Percentiles rank a stretch among this genome's conserved stretches.
These are phyloP conservation scores for Tanozyma kutaoensis DNA, from an alignment of 805 yeast genomes.

Conservation along the genomic window DNA sequence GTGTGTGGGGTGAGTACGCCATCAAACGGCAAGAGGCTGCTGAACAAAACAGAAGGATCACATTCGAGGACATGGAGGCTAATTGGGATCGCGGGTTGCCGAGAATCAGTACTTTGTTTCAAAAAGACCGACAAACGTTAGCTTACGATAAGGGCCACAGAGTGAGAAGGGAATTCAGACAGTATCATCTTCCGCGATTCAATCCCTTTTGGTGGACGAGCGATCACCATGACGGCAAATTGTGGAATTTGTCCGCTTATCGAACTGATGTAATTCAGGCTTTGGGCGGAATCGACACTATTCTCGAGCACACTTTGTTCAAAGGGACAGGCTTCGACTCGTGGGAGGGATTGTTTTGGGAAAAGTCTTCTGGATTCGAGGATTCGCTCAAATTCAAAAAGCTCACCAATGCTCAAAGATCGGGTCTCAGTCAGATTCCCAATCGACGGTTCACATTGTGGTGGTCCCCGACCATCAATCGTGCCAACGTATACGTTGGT, in stretches of 20 bases:
- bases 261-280: constrained; percentile 95
- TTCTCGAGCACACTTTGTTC: constrained; percentile 86
- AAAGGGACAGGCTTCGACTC: constrained; percentile 95
- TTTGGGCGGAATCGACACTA: constrained; percentile 93
- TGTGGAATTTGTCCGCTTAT: constrained; percentile 89
- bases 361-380: constrained; percentile 93
- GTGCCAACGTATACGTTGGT: constrained; percentile 97
- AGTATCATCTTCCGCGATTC: constrained; percentile 53
- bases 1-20: constrained; percentile 98
- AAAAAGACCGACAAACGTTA: constrained; percentile 85
- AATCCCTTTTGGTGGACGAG: constrained; percentile 98
- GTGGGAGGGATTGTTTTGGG: constrained; percentile 99
- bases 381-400: constrained; percentile 91
- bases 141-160: constrained; percentile 94
- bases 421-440: constrained; percentile 95
- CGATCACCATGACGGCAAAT: constrained; percentile 84
- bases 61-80: constrained; percentile 87
- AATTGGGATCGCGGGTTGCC: constrained; percentile 98
- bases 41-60: constrained; percentile 71
- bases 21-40: constrained; percentile 77
- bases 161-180: constrained; percentile 65
- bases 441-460: constrained; percentile 93
- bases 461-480: constrained; percentile 99
- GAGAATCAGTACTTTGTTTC: constrained; percentile 87
- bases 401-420: constrained; percentile 92